A percentile compares a stretch with the other conserved stretches of the same genome.
phyloP scores from a whole-genome alignment of 106 monocot species.

The Cymbidium sinense region DNA sequence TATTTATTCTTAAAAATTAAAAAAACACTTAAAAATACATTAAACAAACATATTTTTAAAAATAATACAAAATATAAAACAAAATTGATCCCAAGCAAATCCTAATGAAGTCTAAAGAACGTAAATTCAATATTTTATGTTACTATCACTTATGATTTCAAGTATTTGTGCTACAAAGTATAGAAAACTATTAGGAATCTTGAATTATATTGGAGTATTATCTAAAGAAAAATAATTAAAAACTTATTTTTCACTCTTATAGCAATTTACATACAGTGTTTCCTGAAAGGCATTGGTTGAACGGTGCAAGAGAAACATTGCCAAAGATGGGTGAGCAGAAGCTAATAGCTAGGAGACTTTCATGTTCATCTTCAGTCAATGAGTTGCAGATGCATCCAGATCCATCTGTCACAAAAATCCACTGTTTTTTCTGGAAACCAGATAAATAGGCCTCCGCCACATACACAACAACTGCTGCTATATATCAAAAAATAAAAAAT shows the following conservation, averaged over 20 bases:
- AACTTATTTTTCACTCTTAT: neutral
- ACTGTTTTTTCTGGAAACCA: constrained; percentile 71
- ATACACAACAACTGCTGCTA: constrained; percentile 67
- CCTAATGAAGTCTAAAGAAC: too few species aligned
- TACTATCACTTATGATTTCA: too few species aligned
- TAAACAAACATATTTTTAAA: too few species aligned
- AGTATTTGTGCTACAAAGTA: too few species aligned
- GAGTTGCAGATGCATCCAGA: constrained; percentile 28
- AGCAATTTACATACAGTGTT: constrained; percentile 34
- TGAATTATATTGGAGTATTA: neutral
- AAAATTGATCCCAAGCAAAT: too few species aligned
- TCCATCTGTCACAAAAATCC: constrained; percentile 85
- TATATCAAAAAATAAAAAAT: constrained; percentile 80
- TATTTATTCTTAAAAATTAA: too few species aligned
- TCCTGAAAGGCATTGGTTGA: constrained; percentile 52
- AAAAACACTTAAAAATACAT: too few species aligned
- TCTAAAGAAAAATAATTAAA: neutral
- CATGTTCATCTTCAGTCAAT: constrained; percentile 17
- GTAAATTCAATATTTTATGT: too few species aligned
- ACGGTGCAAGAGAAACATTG: constrained; percentile 35
- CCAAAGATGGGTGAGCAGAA: constrained; percentile 39
- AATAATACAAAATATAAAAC: too few species aligned
- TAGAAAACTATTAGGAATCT: neutral
- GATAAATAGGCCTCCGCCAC: constrained; percentile 69
- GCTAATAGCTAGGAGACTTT: constrained; percentile 66